Evolutionary conservation across 768 basidiomycete genomes (phyloP).

Genomic region (Hericium erinaceus): DNA sequence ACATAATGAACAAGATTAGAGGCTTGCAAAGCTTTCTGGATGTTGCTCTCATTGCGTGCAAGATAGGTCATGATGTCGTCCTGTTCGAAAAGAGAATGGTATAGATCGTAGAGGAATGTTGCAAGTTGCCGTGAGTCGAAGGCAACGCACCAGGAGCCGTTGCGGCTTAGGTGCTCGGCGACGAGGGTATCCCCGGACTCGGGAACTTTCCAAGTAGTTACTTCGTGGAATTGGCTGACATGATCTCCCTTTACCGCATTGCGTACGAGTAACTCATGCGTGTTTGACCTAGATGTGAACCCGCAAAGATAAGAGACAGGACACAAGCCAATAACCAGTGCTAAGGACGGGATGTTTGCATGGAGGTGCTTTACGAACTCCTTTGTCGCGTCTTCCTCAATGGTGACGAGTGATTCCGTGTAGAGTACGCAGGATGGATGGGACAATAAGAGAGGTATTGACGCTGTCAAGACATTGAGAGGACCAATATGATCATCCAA

Average conservation of each 20-base stretch:
- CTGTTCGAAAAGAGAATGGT: constrained; percentile 34
- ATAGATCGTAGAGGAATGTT: constrained; percentile 31
- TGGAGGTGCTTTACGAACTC: background rate
- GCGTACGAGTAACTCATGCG: constrained; percentile 1
- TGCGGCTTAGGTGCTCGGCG: background rate
- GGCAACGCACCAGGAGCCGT: background rate
- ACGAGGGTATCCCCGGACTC: background rate
- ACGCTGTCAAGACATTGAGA: constrained; percentile 32
- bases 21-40: background rate
- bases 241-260: background rate
- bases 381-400: constrained; percentile 16
- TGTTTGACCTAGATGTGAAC: background rate
- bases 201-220: background rate
- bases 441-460: constrained; percentile 27
- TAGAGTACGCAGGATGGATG: constrained; percentile 26
- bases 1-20: constrained; percentile 32
- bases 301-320: background rate
- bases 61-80: constrained; percentile 23
- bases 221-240: background rate
- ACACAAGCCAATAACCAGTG: background rate
- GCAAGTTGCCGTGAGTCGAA: constrained; percentile 29
- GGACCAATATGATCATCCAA: constrained; percentile 38
- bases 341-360: background rate
- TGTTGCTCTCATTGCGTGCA: background rate
- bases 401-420: constrained; percentile 31